These are phyloP conservation scores for Neospermospora avenae DNA, from an alignment of 2,329 filamentous ascomycete species.

Conservation along the genomic window DNA sequence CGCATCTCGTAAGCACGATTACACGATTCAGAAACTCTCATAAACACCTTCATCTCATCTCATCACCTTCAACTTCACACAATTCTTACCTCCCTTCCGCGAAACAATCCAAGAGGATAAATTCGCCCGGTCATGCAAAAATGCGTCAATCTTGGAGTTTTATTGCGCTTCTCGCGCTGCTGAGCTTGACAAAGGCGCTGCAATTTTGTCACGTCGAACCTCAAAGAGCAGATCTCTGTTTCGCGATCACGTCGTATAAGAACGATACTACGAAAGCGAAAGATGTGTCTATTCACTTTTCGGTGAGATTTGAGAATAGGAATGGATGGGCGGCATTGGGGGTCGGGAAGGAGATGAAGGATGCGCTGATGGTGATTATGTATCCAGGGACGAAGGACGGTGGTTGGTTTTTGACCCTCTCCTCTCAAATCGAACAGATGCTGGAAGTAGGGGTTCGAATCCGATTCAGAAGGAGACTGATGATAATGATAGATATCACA, in stretches of 20 bases:
- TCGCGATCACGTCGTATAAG: constrained; percentile 10
- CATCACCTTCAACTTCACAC: no score
- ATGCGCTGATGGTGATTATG: constrained; percentile 16
- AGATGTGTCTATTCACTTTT: constrained; percentile 16
- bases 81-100: no score
- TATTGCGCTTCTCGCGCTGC: background rate
- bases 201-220: constrained; percentile 14
- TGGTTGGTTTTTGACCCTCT: constrained; percentile 5
- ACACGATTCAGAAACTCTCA: no score
- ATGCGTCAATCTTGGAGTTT: background rate
- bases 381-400: constrained; percentile 14
- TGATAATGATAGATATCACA: constrained; percentile 10
- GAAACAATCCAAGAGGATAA: no score
- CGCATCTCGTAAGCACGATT: no score
- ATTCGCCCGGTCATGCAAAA: no score
- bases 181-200: background rate
- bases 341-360: constrained; percentile 12
- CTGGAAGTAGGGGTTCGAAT: no score
- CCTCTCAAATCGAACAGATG: no score
- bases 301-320: constrained; percentile 6
- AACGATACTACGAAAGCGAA: constrained; percentile 11
- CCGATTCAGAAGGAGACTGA: background rate
- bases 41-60: no score
- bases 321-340: constrained; percentile 18
- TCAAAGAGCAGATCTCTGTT: constrained; percentile 14